Evolutionary conservation across 805 yeast species (phyloP).

Genomic region (Saturnispora dispora): DNA sequence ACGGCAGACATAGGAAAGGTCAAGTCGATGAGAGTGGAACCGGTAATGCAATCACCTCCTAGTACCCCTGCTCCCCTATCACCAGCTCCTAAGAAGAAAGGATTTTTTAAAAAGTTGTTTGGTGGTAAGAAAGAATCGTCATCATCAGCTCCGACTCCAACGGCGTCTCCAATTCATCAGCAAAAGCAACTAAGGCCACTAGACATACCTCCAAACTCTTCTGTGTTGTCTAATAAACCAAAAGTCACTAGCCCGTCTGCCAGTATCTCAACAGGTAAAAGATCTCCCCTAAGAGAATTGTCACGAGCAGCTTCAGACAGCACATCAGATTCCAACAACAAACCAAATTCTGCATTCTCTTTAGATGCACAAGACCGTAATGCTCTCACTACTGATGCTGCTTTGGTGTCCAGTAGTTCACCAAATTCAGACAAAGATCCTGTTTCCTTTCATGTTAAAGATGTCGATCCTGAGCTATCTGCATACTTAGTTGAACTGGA

Average conservation of each 20-base stretch:
- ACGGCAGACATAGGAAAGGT: slow-evolving; percentile 11
- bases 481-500: slow-evolving; percentile 34
- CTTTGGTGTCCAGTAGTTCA: background rate
- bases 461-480: slow-evolving; percentile 37
- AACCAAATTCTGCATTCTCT: background rate
- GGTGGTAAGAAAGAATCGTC: slow-evolving; percentile 15
- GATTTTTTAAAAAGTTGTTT: slow-evolving; percentile 24
- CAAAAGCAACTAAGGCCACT: background rate
- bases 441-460: slow-evolving; percentile 19
- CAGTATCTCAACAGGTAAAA: background rate
- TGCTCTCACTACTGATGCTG: background rate
- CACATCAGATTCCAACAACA: background rate
- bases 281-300: background rate
- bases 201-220: background rate
- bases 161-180: background rate
- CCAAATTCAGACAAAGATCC: background rate
- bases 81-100: slow-evolving; percentile 12
- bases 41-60: background rate
- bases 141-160: background rate
- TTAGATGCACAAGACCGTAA: background rate
- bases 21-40: background rate
- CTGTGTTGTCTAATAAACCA: background rate
- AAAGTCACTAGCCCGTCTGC: background rate
- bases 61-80: slow-evolving; percentile 8
- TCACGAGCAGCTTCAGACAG: background rate